Conservation (phyloP, 306 rosid species). For the Hippophae tibetana region DNA sequence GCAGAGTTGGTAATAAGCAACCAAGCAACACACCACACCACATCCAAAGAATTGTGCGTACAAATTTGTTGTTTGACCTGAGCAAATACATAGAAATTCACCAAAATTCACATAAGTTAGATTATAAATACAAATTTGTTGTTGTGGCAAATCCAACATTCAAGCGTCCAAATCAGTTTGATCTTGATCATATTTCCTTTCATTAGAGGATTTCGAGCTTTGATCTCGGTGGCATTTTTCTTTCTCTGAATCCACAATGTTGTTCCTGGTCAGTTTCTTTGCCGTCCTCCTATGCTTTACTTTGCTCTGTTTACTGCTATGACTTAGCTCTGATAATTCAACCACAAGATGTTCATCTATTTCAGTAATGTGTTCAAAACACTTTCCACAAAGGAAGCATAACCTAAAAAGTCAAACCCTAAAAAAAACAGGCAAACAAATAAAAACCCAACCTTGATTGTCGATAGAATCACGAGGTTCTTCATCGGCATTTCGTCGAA, state of each 20-base stretch:
- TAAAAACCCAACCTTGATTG: conserved; percentile 11
- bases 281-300: conserved; percentile 49
- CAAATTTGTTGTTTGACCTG: no score
- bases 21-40: no score
- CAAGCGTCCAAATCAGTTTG: no score
- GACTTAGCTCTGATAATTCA: conserved; percentile 14
- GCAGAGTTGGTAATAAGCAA: no score
- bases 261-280: conserved; percentile 36
- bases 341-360: no score
- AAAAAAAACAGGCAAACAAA: neutral
- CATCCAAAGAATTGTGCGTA: no score
- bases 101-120: no score
- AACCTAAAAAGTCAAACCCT: neutral
- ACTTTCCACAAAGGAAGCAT: neutral
- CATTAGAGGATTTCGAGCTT: neutral
- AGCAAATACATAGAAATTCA: no score
- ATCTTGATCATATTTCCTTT: neutral
- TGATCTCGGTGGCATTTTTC: conserved; percentile 13
- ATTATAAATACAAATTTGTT: no score
- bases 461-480: conserved; percentile 16
- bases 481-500: conserved; percentile 22
- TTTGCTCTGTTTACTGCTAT: conserved; percentile 21
- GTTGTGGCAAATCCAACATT: no score
- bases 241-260: conserved; percentile 3
- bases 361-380: conserved; percentile 12